These are phyloP conservation scores for Paramarasmius palmivorus DNA, from an alignment of 1,284 basidiomycete genomes.

Conservation along the genomic window DNA sequence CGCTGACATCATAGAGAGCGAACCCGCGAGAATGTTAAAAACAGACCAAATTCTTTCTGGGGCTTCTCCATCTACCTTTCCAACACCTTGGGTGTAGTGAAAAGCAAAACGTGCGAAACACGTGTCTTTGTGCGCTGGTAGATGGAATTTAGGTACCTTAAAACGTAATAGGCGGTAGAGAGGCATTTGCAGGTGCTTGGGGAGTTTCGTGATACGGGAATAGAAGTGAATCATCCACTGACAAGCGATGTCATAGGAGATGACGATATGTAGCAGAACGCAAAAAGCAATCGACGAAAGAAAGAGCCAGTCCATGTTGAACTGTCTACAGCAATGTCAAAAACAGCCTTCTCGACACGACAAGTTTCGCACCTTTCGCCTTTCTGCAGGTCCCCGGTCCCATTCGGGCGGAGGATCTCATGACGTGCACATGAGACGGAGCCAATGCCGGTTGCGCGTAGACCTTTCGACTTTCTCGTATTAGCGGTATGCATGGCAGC, in stretches of 20 bases:
- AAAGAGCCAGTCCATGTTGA: slow-evolving; percentile 22
- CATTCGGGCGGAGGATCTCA: slow-evolving; percentile 16
- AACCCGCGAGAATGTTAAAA: not conserved
- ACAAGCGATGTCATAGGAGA: slow-evolving; percentile 23
- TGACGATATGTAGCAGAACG: not conserved
- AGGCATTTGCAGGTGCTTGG: not conserved
- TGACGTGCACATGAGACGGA: slow-evolving; percentile 18
- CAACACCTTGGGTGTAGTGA: not conserved
- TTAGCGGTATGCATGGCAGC: slow-evolving; percentile 18
- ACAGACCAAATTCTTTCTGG: slow-evolving; percentile 4
- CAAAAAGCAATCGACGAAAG: slow-evolving; percentile 2
- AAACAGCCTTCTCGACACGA: not conserved
- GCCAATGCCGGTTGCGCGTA: slow-evolving; percentile 15
- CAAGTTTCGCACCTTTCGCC: not conserved
- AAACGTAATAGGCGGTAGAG: not conserved
- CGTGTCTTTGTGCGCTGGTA: too few species aligned
- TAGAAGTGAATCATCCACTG: slow-evolving; percentile 17
- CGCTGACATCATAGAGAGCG: not conserved
- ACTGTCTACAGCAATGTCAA: slow-evolving; percentile 17
- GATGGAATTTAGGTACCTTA: slow-evolving; percentile 1
- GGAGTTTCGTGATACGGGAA: not conserved
- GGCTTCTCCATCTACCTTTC: slow-evolving; percentile 7
- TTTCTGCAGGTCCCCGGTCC: slow-evolving; percentile 15
- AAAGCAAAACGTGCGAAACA: not conserved
- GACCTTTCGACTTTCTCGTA: slow-evolving; percentile 15